A percentile compares a stretch with the other conserved stretches of the same genome.
phyloP scores from a whole-genome alignment of 148 eudicot genomes.

The Arbutus unedo region DNA sequence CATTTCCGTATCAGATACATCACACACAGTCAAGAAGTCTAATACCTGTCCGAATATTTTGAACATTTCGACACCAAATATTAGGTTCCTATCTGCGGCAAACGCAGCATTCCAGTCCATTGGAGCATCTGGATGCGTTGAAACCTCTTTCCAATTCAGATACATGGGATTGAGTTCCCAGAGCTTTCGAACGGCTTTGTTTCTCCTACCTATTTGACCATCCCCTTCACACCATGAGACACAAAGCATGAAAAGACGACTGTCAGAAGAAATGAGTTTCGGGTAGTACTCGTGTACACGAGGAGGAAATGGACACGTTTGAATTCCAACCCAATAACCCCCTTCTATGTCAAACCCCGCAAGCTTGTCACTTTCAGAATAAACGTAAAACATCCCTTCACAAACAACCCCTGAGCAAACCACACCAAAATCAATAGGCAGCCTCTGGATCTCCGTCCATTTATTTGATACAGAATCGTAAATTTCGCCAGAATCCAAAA shows the following conservation, averaged over 20 bases:
- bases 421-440: constrained; percentile 76
- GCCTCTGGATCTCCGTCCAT: constrained; percentile 86
- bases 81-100: constrained; percentile 61
- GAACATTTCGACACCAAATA: constrained; percentile 96
- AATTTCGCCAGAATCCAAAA: constrained; percentile 78
- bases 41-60: constrained; percentile 92
- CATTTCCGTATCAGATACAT: constrained; percentile 42
- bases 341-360: constrained; percentile 73
- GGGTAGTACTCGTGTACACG: constrained; percentile 92
- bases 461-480: constrained; percentile 78
- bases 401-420: constrained; percentile 86
- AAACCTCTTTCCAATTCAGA: constrained; percentile 70
- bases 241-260: constrained; percentile 74
- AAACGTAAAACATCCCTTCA: constrained; percentile 63
- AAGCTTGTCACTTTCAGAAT: constrained; percentile 82
- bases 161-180: constrained; percentile 77
- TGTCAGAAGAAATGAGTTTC: constrained; percentile 54
- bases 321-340: constrained; percentile 77
- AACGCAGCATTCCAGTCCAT: constrained; percentile 95
- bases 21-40: constrained; percentile 75
- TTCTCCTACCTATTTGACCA: constrained; percentile 93
- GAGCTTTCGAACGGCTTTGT: constrained; percentile 84
- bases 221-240: constrained; percentile 99
- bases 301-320: constrained; percentile 66
- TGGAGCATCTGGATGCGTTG: constrained; percentile 82